Evolutionary conservation across 2,329 filamentous ascomycete genomes (phyloP).

Genomic region (Phialophora verrucosa): DNA sequence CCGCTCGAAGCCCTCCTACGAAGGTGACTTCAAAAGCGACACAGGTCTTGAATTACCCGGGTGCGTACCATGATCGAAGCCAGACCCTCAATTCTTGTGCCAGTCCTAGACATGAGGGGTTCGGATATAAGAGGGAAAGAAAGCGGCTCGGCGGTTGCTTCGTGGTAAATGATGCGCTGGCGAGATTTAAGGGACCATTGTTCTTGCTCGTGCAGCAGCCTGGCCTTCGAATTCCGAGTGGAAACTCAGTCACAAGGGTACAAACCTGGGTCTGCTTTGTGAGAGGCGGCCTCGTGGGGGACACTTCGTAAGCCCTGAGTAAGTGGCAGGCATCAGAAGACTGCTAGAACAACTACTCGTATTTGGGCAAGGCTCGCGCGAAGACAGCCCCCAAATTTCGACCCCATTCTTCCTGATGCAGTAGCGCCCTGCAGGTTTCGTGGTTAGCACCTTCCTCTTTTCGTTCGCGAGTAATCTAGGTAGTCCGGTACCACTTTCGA

Average conservation of each 20-base stretch:
- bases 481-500: no score
- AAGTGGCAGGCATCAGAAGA: not conserved
- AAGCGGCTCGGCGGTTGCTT: constrained; percentile 5
- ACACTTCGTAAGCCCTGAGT: no score
- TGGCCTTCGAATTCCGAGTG: not conserved
- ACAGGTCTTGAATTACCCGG: not conserved
- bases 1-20: not conserved
- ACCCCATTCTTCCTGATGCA: constrained; percentile 2
- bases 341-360: not conserved
- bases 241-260: not conserved
- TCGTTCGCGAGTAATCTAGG: not conserved
- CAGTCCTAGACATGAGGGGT: not conserved
- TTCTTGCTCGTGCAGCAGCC: not conserved
- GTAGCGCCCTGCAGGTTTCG: constrained; percentile 11
- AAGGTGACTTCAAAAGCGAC: not conserved
- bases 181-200: not conserved
- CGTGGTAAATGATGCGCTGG: not conserved
- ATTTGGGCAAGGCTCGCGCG: not conserved
- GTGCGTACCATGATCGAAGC: not conserved
- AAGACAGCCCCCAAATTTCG: not conserved
- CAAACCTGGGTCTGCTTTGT: no score
- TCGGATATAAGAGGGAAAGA: not conserved
- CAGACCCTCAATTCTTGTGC: not conserved
- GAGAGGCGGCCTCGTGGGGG: no score
- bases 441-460: constrained; percentile 10